Conservation (phyloP, 805 yeast species). For the Saturnispora hagleri region DNA sequence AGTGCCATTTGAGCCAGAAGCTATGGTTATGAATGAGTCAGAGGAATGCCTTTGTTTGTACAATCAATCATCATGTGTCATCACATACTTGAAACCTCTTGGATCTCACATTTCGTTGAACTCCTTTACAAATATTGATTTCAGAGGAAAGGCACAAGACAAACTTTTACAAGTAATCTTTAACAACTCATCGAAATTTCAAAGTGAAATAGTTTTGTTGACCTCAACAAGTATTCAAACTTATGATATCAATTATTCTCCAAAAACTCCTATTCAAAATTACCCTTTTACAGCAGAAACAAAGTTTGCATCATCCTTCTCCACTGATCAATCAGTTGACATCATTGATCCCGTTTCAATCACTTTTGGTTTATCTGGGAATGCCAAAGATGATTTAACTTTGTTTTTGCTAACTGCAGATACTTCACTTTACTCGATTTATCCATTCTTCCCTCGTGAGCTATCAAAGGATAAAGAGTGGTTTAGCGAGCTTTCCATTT, state of each 20-base stretch:
- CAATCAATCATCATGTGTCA: conserved; percentile 12
- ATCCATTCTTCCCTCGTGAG: conserved; percentile 53
- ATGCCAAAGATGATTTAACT: conserved; percentile 30
- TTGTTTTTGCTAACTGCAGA: conserved; percentile 44
- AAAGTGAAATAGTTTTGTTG: conserved; percentile 36
- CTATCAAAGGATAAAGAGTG: conserved; percentile 30
- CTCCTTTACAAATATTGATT: not conserved
- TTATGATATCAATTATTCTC: conserved; percentile 28
- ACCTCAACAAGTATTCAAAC: conserved; percentile 28
- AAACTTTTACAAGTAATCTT: conserved; percentile 33
- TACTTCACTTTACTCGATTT: conserved; percentile 50
- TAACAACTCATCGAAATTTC: conserved; percentile 35
- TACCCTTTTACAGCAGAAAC: conserved; percentile 13
- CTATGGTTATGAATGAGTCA: conserved; percentile 16
- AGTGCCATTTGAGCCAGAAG: conserved; percentile 21
- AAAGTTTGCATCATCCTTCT: conserved; percentile 4
- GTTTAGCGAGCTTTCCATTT: conserved; percentile 23
- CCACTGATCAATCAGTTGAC: conserved; percentile 1
- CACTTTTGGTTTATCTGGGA: conserved; percentile 33
- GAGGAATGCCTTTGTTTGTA: conserved; percentile 25
- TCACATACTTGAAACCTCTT: conserved; percentile 15
- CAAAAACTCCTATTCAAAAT: conserved; percentile 14
- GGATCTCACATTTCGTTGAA: conserved; percentile 12
- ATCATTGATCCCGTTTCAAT: conserved; percentile 33
- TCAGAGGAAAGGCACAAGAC: conserved; percentile 11